These are phyloP conservation scores for Metschnikowia continentalis DNA, from an alignment of 805 yeast species.

Conservation along the genomic window DNA sequence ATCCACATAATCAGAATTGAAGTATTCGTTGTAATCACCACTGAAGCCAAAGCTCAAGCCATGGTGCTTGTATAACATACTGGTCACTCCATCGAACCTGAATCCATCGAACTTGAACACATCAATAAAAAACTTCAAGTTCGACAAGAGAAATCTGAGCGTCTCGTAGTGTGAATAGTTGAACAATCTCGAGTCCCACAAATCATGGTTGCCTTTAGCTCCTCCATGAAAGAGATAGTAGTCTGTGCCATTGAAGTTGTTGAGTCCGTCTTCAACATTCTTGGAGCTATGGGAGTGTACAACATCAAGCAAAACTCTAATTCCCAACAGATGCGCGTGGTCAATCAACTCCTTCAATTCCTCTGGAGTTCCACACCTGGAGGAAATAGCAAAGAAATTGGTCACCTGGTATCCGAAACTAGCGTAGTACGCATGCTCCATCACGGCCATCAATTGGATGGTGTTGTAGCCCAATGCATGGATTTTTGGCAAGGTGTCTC, in stretches of 20 bases:
- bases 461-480: slow-evolving; percentile 85
- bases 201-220: slow-evolving; percentile 79
- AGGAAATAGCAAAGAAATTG: slow-evolving; percentile 82
- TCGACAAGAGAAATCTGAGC: slow-evolving; percentile 76
- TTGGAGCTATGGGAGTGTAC: slow-evolving; percentile 97
- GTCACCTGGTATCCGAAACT: slow-evolving; percentile 98
- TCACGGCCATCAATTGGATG: slow-evolving; percentile 93
- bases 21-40: slow-evolving; percentile 90
- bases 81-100: slow-evolving; percentile 94
- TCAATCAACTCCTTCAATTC: slow-evolving; percentile 88
- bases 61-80: slow-evolving; percentile 88
- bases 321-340: slow-evolving; percentile 84
- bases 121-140: slow-evolving; percentile 78
- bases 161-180: slow-evolving; percentile 92
- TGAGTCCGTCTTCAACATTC: slow-evolving; percentile 89
- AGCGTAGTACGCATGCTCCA: slow-evolving; percentile 99
- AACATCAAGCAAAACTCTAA: slow-evolving; percentile 81
- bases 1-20: slow-evolving; percentile 75
- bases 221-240: slow-evolving; percentile 93
- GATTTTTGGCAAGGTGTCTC: slow-evolving; percentile 77
- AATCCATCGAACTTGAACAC: slow-evolving; percentile 90
- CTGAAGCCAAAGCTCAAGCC: slow-evolving; percentile 88
- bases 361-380: slow-evolving; percentile 93
- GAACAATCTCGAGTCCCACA: slow-evolving; percentile 96
- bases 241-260: slow-evolving; percentile 92